Conservation (phyloP, 176 grass and related monocot genomes). For the Oryza glumipatula region DNA sequence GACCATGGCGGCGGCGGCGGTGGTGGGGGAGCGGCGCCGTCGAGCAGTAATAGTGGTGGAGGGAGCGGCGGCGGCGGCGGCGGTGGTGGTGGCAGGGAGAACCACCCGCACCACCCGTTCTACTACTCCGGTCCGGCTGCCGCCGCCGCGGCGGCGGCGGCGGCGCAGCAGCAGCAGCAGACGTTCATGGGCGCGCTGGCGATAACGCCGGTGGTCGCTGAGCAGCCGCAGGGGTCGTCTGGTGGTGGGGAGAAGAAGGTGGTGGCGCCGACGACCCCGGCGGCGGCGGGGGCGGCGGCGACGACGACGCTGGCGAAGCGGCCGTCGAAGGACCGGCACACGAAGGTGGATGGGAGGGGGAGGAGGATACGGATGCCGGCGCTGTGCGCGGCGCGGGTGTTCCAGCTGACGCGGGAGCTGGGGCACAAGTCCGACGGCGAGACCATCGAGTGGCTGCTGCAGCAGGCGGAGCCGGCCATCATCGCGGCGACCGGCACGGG, state of each 20-base stretch:
- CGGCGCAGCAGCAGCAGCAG: constrained; percentile 14
- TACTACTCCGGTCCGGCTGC: constrained; percentile 53
- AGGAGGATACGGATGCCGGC: constrained; percentile 97
- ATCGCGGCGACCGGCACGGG: constrained; percentile 92
- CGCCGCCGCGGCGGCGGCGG: neutral
- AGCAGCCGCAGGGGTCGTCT: constrained; percentile 48
- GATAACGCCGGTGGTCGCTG: constrained; percentile 41
- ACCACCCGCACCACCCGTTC: constrained; percentile 63
- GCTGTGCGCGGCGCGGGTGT: constrained; percentile 89
- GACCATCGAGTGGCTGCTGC: constrained; percentile 97
- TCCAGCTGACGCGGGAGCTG: constrained; percentile 96
- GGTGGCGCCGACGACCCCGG: constrained; percentile 28
- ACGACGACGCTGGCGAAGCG: constrained; percentile 49
- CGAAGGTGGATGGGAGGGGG: constrained; percentile 92
- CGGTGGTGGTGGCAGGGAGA: neutral
- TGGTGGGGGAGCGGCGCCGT: constrained; percentile 43
- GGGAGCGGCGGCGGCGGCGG: neutral
- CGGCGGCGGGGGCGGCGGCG: neutral
- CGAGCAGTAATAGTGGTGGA: constrained; percentile 69
- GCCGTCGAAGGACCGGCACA: constrained; percentile 92
- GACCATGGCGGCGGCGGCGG: constrained; percentile 50
- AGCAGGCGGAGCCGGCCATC: constrained; percentile 97
- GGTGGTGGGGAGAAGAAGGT: constrained; percentile 54
- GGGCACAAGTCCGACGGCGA: constrained; percentile 98
- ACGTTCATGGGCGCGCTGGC: constrained; percentile 68